phyloP scores from a whole-genome alignment of 768 basidiomycete species.

The Hygrocybe coccinea region DNA sequence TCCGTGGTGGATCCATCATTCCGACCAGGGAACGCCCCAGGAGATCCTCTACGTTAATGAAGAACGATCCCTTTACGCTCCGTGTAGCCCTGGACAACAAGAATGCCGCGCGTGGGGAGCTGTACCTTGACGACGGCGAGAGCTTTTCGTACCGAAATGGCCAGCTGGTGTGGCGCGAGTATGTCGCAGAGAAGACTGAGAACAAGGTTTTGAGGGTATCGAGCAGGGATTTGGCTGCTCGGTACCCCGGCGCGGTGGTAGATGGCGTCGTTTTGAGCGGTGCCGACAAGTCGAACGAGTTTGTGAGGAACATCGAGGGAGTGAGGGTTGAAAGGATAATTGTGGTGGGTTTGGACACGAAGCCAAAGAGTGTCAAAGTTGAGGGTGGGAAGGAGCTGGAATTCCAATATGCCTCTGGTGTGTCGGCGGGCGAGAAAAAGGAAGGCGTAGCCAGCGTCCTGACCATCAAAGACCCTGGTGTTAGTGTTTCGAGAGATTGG shows the following conservation, averaged over 20 bases:
- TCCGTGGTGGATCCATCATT: constrained; percentile 88
- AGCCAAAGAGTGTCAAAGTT: constrained; percentile 58
- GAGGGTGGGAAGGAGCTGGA: constrained; percentile 49
- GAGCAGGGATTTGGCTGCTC: constrained; percentile 51
- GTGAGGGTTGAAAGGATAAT: constrained; percentile 83
- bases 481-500: constrained; percentile 61
- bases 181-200: constrained; percentile 49
- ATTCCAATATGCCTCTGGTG: constrained; percentile 66
- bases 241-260: constrained; percentile 43
- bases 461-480: constrained; percentile 69
- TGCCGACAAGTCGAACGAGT: constrained; percentile 60
- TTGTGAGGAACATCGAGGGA: constrained; percentile 56
- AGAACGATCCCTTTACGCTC: constrained; percentile 88
- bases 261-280: constrained; percentile 44
- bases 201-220: constrained; percentile 44
- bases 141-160: constrained; percentile 72
- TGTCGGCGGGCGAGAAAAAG: constrained; percentile 49
- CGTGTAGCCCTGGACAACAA: constrained; percentile 69
- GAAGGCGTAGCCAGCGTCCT: constrained; percentile 66
- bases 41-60: constrained; percentile 82
- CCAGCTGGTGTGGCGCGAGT: constrained; percentile 78
- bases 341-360: constrained; percentile 61
- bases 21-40: constrained; percentile 84
- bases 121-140: constrained; percentile 95
- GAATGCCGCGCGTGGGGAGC: constrained; percentile 64